Conservation (phyloP, 306 rosid genomes). For the Trifolium pratense region DNA sequence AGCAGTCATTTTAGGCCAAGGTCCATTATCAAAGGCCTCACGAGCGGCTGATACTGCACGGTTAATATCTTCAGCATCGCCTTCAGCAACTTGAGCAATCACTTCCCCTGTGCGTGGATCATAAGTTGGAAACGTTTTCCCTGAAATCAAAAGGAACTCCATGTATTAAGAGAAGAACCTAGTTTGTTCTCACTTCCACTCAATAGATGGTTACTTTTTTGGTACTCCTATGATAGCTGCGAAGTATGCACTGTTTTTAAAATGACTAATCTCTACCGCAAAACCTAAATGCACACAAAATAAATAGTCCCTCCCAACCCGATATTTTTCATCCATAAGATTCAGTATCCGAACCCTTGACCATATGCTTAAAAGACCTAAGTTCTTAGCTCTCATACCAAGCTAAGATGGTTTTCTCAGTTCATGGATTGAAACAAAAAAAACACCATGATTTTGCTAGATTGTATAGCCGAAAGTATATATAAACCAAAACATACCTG, state of each 20-base stretch:
- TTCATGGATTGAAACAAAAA: neutral
- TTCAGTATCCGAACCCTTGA: neutral
- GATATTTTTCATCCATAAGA: neutral
- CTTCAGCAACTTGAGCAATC: conserved; percentile 87
- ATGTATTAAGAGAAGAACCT: neutral
- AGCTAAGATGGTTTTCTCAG: neutral
- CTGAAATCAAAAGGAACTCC: conserved; percentile 45
- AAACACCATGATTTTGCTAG: neutral
- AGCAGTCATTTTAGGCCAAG: conserved; percentile 93
- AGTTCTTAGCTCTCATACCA: neutral
- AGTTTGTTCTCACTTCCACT: neutral
- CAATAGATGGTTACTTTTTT: neutral
- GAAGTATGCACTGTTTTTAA: neutral
- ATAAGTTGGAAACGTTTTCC: conserved; percentile 85
- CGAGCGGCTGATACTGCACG: conserved; percentile 95
- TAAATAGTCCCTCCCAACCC: neutral
- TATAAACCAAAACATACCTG: conserved; percentile 53
- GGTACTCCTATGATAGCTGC: neutral
- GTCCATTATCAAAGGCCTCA: conserved; percentile 94
- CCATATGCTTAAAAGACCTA: neutral
- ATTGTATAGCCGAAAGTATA: neutral
- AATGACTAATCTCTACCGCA: neutral
- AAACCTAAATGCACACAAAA: neutral
- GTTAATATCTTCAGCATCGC: conserved; percentile 75
- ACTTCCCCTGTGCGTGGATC: conserved; percentile 92